These are phyloP conservation scores for Coemansia sp. DNA, from an alignment of 192 early-diverging fungal genomes.

Conservation along the genomic window DNA sequence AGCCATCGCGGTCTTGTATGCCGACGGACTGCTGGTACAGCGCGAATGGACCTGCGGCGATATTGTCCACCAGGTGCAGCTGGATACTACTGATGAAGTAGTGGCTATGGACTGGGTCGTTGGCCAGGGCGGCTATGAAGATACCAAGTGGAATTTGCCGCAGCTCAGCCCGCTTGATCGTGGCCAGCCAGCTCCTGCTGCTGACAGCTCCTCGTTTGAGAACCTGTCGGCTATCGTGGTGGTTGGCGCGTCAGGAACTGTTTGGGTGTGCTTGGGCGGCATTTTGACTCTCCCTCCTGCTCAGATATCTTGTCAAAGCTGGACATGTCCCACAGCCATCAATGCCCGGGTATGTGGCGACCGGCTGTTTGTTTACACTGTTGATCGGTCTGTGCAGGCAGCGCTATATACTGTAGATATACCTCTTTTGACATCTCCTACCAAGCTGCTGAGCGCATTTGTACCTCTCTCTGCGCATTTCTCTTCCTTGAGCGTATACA, in stretches of 20 bases:
- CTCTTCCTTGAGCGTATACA: slow-evolving; percentile 27
- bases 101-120: slow-evolving; percentile 33
- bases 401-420: slow-evolving; percentile 16
- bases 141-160: not conserved
- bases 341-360: too few relatives aligned
- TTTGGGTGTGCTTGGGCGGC: slow-evolving; percentile 31
- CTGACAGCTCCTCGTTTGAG: slow-evolving; percentile 20
- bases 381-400: too few relatives aligned
- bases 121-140: slow-evolving; percentile 4
- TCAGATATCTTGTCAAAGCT: not conserved
- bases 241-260: slow-evolving; percentile 14
- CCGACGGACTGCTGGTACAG: slow-evolving; percentile 37
- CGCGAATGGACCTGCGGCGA: slow-evolving; percentile 36
- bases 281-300: slow-evolving; percentile 38
- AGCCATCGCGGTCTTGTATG: slow-evolving; percentile 24
- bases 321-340: too few relatives aligned
- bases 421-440: slow-evolving; percentile 13
- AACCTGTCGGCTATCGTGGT: slow-evolving; percentile 23
- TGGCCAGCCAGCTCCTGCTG: slow-evolving; percentile 21
- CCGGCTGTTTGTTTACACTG: too few relatives aligned
- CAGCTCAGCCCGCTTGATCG: slow-evolving; percentile 13
- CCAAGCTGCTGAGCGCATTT: slow-evolving; percentile 18
- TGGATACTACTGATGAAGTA: slow-evolving; percentile 8
- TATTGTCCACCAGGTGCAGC: slow-evolving; percentile 28
- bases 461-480: slow-evolving; percentile 27